Evolutionary conservation across 345 rosid genomes (phyloP).

Genomic region (Kernera saxatilis): DNA sequence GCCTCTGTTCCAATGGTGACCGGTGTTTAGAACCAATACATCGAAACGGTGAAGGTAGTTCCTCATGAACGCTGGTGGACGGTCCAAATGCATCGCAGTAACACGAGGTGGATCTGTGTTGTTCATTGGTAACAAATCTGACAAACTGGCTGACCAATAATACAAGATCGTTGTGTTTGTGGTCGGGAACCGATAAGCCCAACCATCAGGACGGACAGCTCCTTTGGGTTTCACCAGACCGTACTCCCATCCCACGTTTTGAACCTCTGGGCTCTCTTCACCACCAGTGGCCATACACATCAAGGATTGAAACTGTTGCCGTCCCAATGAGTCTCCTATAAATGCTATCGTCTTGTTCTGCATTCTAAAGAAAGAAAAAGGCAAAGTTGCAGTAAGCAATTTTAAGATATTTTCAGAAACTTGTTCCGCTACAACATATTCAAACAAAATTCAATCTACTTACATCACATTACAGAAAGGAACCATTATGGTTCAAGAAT

Average conservation of each 20-base stretch:
- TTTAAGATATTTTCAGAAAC: neutral
- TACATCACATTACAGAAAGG: neutral
- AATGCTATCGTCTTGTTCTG: slow-evolving; percentile 78
- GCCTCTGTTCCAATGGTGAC: slow-evolving; percentile 86
- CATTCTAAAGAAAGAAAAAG: slow-evolving; percentile 40
- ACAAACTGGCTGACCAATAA: slow-evolving; percentile 66
- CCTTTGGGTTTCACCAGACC: slow-evolving; percentile 49
- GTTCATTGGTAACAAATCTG: slow-evolving; percentile 50
- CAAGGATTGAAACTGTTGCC: slow-evolving; percentile 71
- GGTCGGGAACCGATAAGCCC: slow-evolving; percentile 53
- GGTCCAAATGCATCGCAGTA: slow-evolving; percentile 72
- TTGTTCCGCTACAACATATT: neutral
- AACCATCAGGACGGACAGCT: slow-evolving; percentile 63
- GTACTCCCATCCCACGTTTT: slow-evolving; percentile 55
- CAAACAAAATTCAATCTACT: neutral
- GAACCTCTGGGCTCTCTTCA: slow-evolving; percentile 42
- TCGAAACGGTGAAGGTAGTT: slow-evolving; percentile 46
- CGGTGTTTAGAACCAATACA: slow-evolving; percentile 65
- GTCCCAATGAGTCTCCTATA: slow-evolving; percentile 76
- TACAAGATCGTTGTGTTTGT: slow-evolving; percentile 73
- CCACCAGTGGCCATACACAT: slow-evolving; percentile 82
- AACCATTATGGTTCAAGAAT: too few species aligned
- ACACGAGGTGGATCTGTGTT: slow-evolving; percentile 24
- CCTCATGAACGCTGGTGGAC: slow-evolving; percentile 65
- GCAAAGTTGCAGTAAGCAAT: neutral